phyloP scores from a whole-genome alignment of 306 rosid species.

The Calophaca sinica region DNA sequence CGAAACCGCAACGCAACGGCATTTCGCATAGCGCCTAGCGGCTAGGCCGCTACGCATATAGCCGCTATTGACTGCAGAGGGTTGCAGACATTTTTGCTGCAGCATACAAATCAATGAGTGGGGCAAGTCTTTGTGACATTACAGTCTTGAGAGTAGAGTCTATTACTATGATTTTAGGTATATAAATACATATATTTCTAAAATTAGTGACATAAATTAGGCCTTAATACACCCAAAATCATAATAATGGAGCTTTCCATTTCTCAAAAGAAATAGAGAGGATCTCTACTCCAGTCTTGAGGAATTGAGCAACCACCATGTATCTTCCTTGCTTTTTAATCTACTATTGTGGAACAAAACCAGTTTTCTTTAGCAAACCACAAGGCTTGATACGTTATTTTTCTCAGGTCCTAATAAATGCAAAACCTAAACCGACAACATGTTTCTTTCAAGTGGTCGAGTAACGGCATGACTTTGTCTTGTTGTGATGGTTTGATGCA shows the following conservation, averaged over 20 bases:
- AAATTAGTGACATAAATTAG: too few species aligned
- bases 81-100: background rate
- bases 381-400: background rate
- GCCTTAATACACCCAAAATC: too few species aligned
- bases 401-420: slow-evolving; percentile 8
- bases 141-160: background rate
- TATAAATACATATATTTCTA: too few species aligned
- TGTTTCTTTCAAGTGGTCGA: background rate
- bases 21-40: too few species aligned
- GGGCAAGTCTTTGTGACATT: background rate
- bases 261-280: too few species aligned
- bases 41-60: too few species aligned
- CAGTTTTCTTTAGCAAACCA: slow-evolving; percentile 1
- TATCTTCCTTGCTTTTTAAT: background rate
- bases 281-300: background rate
- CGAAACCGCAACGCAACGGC: too few species aligned
- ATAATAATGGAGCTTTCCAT: too few species aligned
- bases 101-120: background rate
- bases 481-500: background rate
- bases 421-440: background rate
- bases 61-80: too few species aligned
- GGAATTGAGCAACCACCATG: background rate
- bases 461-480: background rate
- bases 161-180: too few species aligned
- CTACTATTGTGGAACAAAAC: background rate